Base-by-base conservation (phyloP, 1,284 basidiomycete genomes). In the Volvariella surrecta region DNA sequence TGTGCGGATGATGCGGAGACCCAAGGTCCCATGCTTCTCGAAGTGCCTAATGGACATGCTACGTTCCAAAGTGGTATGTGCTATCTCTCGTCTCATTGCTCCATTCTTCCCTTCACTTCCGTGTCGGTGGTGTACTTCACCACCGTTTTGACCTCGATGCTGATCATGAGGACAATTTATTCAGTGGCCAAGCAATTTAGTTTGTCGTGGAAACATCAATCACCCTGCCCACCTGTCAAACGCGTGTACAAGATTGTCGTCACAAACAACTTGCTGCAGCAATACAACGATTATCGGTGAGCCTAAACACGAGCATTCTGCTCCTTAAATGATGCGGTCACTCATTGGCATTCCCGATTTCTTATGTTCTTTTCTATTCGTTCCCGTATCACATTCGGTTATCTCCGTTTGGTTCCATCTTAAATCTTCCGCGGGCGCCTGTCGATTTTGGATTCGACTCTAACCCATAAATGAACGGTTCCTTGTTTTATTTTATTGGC, bases 121-220 rank as follows among this genome's bases (percentile, higher is more conserved):
- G 6, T 28, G n/a, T n/a, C n/a, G n/a, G n/a, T 28, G 6, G 24
- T 28, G 6, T 28, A 6, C 11, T 11, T 6, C 24, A 28, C 24
- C 24, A 28, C 24, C n/a, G 10, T 37, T 34, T 37, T 42, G 40
- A 37, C 28, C 16, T 30, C 22, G 8, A 18, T 9, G 28, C 31
- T 28, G 44, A 43, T 17, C 34, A 24, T 42, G 9, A 45, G 48
- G 45, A 34, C 20, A 4, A 24, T 38, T 46, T 45, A 15, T 41
- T 2, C 46, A 82, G 80, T 81, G 22, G 60, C 67, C 20, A 74
- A 76, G 48, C 80, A 82, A 49, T 82, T 82, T 62, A 76, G 73
- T 51, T 48, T 68, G 38, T 78, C 79, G n/a, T 82, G 79, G 79
- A 68, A 76, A 49, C 80, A 82, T 52, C 61, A 68, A 28, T 70